phyloP scores from a whole-genome alignment of 768 basidiomycete genomes.

The Lentinula sp. region DNA sequence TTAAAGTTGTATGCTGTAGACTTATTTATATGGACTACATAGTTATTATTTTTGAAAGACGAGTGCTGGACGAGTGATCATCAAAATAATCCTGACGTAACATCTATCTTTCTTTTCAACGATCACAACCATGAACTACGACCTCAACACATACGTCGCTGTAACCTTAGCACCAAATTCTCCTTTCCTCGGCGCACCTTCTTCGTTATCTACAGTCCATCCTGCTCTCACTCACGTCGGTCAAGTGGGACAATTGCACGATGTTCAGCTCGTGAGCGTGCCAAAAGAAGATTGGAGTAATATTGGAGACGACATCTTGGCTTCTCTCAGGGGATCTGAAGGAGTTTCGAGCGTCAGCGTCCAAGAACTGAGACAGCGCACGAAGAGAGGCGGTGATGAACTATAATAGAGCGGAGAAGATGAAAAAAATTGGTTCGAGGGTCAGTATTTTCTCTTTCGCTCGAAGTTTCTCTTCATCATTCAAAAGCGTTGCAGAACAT shows the following conservation, averaged over 20 bases:
- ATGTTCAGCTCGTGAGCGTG: slow-evolving; percentile 40
- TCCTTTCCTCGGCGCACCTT: slow-evolving; percentile 23
- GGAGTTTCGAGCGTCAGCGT: slow-evolving; percentile 32
- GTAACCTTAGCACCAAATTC: slow-evolving; percentile 33
- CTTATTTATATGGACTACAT: too few species aligned
- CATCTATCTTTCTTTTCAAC: background rate
- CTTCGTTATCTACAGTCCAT: slow-evolving; percentile 23
- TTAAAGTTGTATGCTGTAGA: too few species aligned
- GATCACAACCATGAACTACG: slow-evolving; percentile 22
- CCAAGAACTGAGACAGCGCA: slow-evolving; percentile 27
- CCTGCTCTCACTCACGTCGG: slow-evolving; percentile 31
- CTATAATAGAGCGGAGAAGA: slow-evolving; percentile 6
- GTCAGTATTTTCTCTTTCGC: background rate
- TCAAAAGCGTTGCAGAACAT: too few species aligned
- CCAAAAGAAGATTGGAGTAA: slow-evolving; percentile 31
- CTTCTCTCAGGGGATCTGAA: slow-evolving; percentile 18
- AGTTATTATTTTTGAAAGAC: too few species aligned
- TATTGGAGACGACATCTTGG: slow-evolving; percentile 23
- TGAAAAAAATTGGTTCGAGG: background rate
- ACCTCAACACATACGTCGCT: slow-evolving; percentile 35
- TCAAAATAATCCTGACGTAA: background rate
- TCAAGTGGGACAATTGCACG: slow-evolving; percentile 32
- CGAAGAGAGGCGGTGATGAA: slow-evolving; percentile 30
- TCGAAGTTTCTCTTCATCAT: too few species aligned
- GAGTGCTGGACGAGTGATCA: too few species aligned